Percentiles rank a stretch among this genome's conserved stretches.
phyloP scores from a whole-genome alignment of 768 basidiomycete species.

The Suillus occidentalis region DNA sequence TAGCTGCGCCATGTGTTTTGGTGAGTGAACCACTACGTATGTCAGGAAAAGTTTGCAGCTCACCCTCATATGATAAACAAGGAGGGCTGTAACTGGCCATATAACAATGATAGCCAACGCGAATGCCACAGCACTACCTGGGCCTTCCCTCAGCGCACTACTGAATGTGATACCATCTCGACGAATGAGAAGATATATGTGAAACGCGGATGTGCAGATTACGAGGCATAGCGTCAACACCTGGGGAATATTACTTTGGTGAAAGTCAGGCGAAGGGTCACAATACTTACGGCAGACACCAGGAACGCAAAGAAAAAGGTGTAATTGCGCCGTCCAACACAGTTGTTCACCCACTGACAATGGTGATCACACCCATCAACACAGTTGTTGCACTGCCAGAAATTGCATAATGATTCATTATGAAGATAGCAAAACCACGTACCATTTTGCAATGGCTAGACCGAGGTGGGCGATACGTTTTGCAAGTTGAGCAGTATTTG shows the following conservation, averaged over 20 bases:
- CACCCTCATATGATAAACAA: constrained; percentile 86
- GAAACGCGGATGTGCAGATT: constrained; percentile 81
- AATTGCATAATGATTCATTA: constrained; percentile 6
- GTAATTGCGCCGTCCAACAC: constrained; percentile 93
- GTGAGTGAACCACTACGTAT: constrained; percentile 7
- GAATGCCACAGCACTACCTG: constrained; percentile 83
- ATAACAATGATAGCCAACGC: constrained; percentile 67
- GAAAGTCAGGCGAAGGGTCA: background rate
- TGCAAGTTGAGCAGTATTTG: constrained; percentile 93
- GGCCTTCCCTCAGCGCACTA: constrained; percentile 48
- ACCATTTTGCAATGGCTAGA: constrained; percentile 97
- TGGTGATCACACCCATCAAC: constrained; percentile 95
- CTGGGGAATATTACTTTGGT: constrained; percentile 38
- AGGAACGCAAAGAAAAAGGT: constrained; percentile 89
- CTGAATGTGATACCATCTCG: constrained; percentile 48
- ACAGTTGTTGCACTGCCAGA: constrained; percentile 87
- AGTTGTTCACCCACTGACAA: constrained; percentile 92
- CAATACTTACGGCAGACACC: constrained; percentile 62
- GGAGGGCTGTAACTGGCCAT: constrained; percentile 79
- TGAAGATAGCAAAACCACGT: constrained; percentile 20
- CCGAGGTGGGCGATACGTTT: constrained; percentile 88
- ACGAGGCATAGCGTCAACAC: constrained; percentile 72
- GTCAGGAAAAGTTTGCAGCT: constrained; percentile 27
- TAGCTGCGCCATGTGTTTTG: constrained; percentile 44
- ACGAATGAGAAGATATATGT: constrained; percentile 68